Conservation (phyloP, 2,329 filamentous ascomycete genomes). For the Cadophora malorum region DNA sequence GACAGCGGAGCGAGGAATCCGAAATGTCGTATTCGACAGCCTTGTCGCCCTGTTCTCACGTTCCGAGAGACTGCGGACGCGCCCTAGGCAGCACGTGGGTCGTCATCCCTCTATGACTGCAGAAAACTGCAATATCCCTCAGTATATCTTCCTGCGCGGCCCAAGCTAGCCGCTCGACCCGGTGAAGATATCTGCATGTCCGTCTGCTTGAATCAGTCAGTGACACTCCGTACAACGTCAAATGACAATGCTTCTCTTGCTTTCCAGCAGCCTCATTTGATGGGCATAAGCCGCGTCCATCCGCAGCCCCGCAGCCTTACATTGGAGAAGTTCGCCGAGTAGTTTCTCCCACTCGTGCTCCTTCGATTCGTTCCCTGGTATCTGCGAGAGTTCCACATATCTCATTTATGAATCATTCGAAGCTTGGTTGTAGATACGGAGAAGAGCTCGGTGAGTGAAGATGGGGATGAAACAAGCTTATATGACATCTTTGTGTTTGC, state of each 20-base stretch:
- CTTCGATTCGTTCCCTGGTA: not conserved
- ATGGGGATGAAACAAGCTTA: not conserved
- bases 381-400: not conserved
- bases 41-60: not conserved
- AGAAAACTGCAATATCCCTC: not conserved
- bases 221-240: not conserved
- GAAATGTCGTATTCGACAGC: not conserved
- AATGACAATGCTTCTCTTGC: not conserved
- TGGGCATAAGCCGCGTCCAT: not conserved
- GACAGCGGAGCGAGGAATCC: not conserved
- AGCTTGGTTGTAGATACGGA: not conserved
- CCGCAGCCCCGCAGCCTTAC: slow-evolving; percentile 10
- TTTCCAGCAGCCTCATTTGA: slow-evolving; percentile 7
- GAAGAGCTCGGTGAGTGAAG: slow-evolving; percentile 1
- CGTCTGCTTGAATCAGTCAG: slow-evolving; percentile 2
- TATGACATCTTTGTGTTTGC: not conserved
- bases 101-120: not conserved
- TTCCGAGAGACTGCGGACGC: not conserved
- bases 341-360: not conserved
- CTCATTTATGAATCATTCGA: not conserved
- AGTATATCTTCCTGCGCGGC: not conserved
- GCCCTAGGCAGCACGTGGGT: not conserved
- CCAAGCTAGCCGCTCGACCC: not conserved
- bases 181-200: not conserved
- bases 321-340: not conserved